Evolutionary conservation across 257 asterid species (phyloP).

Genomic region (Striga asiatica): DNA sequence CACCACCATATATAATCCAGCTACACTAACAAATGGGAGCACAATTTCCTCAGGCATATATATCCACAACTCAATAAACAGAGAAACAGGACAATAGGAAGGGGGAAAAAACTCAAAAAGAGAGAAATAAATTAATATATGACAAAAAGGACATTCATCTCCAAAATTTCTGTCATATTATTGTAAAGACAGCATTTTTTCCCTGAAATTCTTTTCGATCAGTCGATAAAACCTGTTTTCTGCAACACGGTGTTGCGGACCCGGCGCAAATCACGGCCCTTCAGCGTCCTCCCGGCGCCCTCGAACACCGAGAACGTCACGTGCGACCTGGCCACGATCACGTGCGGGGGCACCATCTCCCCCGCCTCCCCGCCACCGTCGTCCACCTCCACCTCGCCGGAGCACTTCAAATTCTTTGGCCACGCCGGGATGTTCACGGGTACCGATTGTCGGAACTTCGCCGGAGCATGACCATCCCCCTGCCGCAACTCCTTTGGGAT

Average conservation of each 20-base stretch:
- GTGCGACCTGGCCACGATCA: conserved; percentile 82
- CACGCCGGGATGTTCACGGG: conserved; percentile 77
- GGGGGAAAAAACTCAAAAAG: too few relatives aligned
- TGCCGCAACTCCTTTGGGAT: conserved; percentile 24
- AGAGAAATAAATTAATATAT: too few relatives aligned
- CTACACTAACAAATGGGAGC: too few relatives aligned
- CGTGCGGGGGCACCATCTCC: conserved; percentile 88
- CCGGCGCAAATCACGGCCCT: conserved; percentile 76
- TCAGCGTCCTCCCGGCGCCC: conserved; percentile 81
- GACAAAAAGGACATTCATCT: too few relatives aligned
- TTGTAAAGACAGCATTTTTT: too few relatives aligned
- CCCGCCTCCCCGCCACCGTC: conserved; percentile 19
- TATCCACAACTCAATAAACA: too few relatives aligned
- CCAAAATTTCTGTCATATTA: too few relatives aligned
- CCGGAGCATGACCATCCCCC: conserved; percentile 22
- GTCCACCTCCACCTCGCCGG: conserved; percentile 35
- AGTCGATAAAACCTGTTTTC: conserved; percentile 86
- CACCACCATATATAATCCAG: too few relatives aligned
- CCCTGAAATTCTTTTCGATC: conserved; percentile 2
- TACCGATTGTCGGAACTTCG: conserved; percentile 56
- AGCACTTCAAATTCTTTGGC: conserved; percentile 30
- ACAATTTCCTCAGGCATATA: too few relatives aligned
- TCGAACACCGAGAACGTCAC: conserved; percentile 86
- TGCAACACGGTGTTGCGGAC: conserved; percentile 82
- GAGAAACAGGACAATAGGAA: too few relatives aligned